Evolutionary conservation across 2,329 filamentous ascomycete species (phyloP).

Genomic region (Claviceps spartinae): DNA sequence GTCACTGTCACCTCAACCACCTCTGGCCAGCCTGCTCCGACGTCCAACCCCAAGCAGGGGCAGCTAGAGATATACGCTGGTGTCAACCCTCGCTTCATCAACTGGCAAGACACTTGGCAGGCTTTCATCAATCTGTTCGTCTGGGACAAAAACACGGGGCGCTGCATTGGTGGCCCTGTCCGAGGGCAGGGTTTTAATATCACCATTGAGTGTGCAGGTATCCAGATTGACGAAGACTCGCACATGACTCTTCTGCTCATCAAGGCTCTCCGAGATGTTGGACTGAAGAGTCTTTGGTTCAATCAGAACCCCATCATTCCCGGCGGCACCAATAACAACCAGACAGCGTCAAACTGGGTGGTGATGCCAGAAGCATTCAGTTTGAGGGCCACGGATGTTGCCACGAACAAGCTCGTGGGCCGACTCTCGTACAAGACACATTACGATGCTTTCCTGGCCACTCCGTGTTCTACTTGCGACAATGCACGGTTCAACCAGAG

Average conservation of each 20-base stretch:
- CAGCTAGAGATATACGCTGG: slow-evolving; percentile 18
- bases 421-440: slow-evolving; percentile 24
- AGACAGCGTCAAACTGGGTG: slow-evolving; percentile 20
- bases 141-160: slow-evolving; percentile 25
- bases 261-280: slow-evolving; percentile 24
- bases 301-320: slow-evolving; percentile 26
- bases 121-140: slow-evolving; percentile 26
- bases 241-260: slow-evolving; percentile 26
- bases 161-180: slow-evolving; percentile 19
- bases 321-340: slow-evolving; percentile 16
- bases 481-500: slow-evolving; percentile 20
- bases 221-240: slow-evolving; percentile 24
- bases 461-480: slow-evolving; percentile 23
- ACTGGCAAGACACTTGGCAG: slow-evolving; percentile 25
- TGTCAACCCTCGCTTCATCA: slow-evolving; percentile 25
- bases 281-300: slow-evolving; percentile 25
- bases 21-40: slow-evolving; percentile 18
- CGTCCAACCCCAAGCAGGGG: slow-evolving; percentile 15
- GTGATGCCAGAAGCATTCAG: slow-evolving; percentile 26
- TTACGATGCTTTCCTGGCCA: slow-evolving; percentile 23
- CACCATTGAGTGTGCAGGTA: slow-evolving; percentile 22
- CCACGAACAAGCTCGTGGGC: slow-evolving; percentile 20
- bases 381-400: slow-evolving; percentile 20
- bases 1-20: slow-evolving; percentile 11
- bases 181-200: slow-evolving; percentile 24